Evolutionary conservation across 257 asterid genomes (phyloP), one percentile per base, ranked within the genome.

Genomic region (Datura wrightii): DNA sequence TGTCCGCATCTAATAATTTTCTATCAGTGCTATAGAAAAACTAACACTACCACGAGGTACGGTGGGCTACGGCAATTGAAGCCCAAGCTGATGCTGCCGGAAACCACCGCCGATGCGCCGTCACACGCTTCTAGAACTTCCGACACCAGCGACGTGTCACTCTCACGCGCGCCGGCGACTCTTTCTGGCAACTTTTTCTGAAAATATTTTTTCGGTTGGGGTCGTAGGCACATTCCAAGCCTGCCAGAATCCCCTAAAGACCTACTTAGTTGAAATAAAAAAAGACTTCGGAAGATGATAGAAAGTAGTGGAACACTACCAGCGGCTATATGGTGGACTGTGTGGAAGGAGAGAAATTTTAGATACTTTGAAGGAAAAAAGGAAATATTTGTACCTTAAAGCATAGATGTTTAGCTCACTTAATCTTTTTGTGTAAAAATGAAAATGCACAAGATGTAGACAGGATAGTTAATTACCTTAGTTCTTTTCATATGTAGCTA

Each of bases 401-500:
- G 34, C 50, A 69, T 39, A 41, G 34, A 69, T 69, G 31, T 67
- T 66, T 66, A 66, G 11, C 6, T 66, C 74, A 36, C 74, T 66
- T 66, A 10, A 69, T 69, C 36, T 19, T 69, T 41, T 69, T 34
- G 53, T 69, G 79, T 16, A 69, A 69, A 39, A 41, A 69, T 16
- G 53, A 41, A 69, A 69, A 69, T 16, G 79, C 3, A 6, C 79
- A 69, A 69, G 52, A 18, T 69, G 11, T 69, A 69, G 24, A 69
- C 15, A 41, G 36, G 79, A 69, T 69, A 53, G 15, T 69, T 39
- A 69, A 37, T 18, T 69, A 41, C 60, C 53, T 69, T 41, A 39
- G 34, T 69, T 69, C 54, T 41, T 39, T 41, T 69, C 79, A 69
- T 37, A 67, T 67, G 78, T 67, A 67, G 52, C 52, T 19, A 69